These are phyloP conservation scores for Arbutus unedo DNA, from an alignment of 148 eudicot genomes.

Conservation along the genomic window DNA sequence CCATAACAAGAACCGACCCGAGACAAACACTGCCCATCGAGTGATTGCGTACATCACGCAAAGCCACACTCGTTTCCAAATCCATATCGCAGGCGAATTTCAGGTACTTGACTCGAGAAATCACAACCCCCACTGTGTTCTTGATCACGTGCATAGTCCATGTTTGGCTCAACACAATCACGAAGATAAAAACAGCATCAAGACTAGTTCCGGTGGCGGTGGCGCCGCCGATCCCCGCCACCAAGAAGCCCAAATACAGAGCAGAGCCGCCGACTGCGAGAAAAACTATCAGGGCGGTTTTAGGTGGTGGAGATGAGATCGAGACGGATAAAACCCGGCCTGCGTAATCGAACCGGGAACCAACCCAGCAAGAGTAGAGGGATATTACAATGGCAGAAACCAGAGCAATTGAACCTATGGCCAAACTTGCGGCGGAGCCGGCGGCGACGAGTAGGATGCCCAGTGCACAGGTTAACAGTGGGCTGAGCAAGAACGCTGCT, in stretches of 20 bases:
- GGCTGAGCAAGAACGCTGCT: conserved; percentile 55
- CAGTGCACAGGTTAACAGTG: conserved; percentile 41
- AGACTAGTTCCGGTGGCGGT: conserved; percentile 16
- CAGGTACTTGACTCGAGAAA: conserved; percentile 43
- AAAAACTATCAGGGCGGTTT: conserved; percentile 14
- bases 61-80: conserved; percentile 13
- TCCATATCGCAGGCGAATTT: conserved; percentile 36
- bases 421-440: conserved; percentile 43
- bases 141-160: conserved; percentile 60
- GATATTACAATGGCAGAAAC: conserved; percentile 37
- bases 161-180: conserved; percentile 31
- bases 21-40: conserved; percentile 41
- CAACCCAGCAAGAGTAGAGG: conserved; percentile 60
- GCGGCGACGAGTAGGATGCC: conserved; percentile 43
- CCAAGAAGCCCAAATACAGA: conserved; percentile 34
- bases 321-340: conserved; percentile 32
- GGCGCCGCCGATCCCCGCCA: conserved; percentile 63
- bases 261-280: conserved; percentile 11
- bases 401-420: conserved; percentile 33
- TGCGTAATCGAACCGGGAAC: conserved; percentile 42
- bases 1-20: conserved; percentile 51
- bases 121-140: conserved; percentile 46
- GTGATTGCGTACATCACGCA: conserved; percentile 17
- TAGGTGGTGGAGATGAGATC: conserved; percentile 23
- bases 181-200: conserved; percentile 21